Base-by-base conservation (phyloP, 169 alveolate genomes). In the Eimeria falciformis region DNA sequence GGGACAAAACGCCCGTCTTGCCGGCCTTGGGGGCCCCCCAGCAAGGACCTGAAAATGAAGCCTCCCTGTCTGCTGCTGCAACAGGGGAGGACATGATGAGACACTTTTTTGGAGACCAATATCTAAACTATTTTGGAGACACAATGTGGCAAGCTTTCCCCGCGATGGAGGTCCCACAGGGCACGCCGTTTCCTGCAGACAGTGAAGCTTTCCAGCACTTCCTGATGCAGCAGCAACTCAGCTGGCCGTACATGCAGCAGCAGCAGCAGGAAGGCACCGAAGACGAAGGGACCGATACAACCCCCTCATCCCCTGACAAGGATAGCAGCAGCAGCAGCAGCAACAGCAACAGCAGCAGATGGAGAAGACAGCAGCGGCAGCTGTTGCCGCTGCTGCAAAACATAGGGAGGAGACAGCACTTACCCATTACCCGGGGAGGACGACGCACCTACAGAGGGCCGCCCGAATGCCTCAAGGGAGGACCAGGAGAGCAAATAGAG, bases 251-350 rank as follows among this genome's bases (percentile, higher is more conserved):
- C 14, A 50, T 50, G 62, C 7, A n/a, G n/a, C n/a, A n/a, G n/a
- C n/a, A n/a, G n/a, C n/a, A n/a, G n/a, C n/a, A n/a, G n/a, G n/a
- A n/a, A n/a, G n/a, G n/a, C n/a, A n/a, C n/a, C n/a, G n/a, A n/a
- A n/a, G n/a, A n/a, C n/a, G n/a, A n/a, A n/a, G n/a, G n/a, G n/a
- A n/a, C n/a, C n/a, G n/a, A n/a, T n/a, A n/a, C n/a, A n/a, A n/a
- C n/a, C n/a, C n/a, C n/a, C n/a, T n/a, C n/a, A n/a, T n/a, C n/a
- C n/a, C n/a, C n/a, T n/a, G n/a, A n/a, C n/a, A n/a, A n/a, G n/a
- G n/a, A n/a, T n/a, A n/a, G n/a, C n/a, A 11, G 62, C 62, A 50
- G 62, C 62, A 50, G 62, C 62, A 50, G 62, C 62, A 50, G 62
- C 62, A 7, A 14, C n/a, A 50, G 62, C 62, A 50, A 7, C 62